Conservation (phyloP, 164 flowering plant genomes). For the Paratinospora sagittata region DNA sequence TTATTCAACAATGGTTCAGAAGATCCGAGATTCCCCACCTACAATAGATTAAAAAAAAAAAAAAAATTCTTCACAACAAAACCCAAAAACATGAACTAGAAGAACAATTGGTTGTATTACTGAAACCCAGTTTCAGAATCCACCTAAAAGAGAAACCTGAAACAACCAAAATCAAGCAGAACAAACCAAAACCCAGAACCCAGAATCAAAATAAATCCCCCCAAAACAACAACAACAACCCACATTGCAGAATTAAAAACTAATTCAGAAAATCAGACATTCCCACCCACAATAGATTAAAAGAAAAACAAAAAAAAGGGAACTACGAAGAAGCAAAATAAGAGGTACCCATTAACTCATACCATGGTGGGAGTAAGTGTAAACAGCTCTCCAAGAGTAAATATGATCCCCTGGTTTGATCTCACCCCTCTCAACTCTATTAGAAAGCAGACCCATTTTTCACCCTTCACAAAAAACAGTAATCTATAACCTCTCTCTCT, state of each 20-base stretch:
- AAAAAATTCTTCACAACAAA: background rate
- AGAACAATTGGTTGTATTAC: background rate
- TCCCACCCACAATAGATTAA: background rate
- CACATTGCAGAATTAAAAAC: constrained; percentile 10
- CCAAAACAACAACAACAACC: background rate
- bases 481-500: too few species aligned
- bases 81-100: background rate
- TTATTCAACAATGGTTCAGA: too few species aligned
- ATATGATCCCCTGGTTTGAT: constrained; percentile 90
- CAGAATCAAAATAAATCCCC: too few species aligned
- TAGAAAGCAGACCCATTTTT: constrained; percentile 62
- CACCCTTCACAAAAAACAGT: too few species aligned
- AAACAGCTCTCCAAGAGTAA: constrained; percentile 88
- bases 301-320: background rate
- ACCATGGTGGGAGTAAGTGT: constrained; percentile 97
- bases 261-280: background rate
- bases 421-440: constrained; percentile 63
- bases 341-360: background rate
- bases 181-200: background rate
- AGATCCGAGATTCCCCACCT: too few species aligned
- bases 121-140: too few species aligned
- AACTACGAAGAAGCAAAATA: background rate
- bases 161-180: background rate
- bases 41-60: background rate
- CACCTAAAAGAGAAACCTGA: background rate